A percentile compares a stretch with the other conserved stretches of the same genome.
Evolutionary conservation across 176 grass and related monocot genomes (phyloP).

Genomic region (Avena atlantica): DNA sequence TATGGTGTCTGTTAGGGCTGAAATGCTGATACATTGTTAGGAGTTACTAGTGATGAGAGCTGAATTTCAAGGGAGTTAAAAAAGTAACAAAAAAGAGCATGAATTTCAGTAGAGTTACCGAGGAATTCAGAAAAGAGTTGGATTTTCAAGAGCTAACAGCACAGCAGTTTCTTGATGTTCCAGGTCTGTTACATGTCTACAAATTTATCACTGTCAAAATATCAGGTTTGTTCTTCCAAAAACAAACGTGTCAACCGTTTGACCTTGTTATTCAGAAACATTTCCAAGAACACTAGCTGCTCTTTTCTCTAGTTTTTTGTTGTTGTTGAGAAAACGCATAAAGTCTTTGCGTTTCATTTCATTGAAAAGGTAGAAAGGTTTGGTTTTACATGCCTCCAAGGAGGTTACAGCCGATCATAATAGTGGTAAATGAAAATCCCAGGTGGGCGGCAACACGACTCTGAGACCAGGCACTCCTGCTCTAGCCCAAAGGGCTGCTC

Average conservation of each 20-base stretch:
- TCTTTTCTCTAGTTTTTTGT: not conserved
- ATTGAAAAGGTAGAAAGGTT: too few relatives aligned
- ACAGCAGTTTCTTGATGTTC: not conserved
- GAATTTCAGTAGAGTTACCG: not conserved
- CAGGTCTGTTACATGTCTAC: not conserved
- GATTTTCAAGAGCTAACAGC: not conserved
- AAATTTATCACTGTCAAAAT: not conserved
- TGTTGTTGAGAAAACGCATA: too few relatives aligned
- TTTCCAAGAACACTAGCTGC: constrained; percentile 45
- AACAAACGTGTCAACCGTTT: not conserved
- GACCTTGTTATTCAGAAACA: constrained; percentile 2
- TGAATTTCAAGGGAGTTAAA: not conserved
- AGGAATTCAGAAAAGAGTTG: not conserved
- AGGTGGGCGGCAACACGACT: too few relatives aligned
- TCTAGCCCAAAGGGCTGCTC: too few relatives aligned
- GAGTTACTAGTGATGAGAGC: not conserved
- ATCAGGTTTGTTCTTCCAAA: not conserved
- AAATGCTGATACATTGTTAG: not conserved
- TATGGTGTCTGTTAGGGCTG: not conserved
- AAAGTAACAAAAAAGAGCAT: not conserved
- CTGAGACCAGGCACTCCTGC: too few relatives aligned
- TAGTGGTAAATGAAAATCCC: too few relatives aligned
- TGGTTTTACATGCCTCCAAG: too few relatives aligned
- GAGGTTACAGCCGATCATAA: too few relatives aligned
- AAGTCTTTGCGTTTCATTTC: too few relatives aligned